Evolutionary conservation across 768 basidiomycete species (phyloP).

Genomic region (Multifurca ochricompacta): DNA sequence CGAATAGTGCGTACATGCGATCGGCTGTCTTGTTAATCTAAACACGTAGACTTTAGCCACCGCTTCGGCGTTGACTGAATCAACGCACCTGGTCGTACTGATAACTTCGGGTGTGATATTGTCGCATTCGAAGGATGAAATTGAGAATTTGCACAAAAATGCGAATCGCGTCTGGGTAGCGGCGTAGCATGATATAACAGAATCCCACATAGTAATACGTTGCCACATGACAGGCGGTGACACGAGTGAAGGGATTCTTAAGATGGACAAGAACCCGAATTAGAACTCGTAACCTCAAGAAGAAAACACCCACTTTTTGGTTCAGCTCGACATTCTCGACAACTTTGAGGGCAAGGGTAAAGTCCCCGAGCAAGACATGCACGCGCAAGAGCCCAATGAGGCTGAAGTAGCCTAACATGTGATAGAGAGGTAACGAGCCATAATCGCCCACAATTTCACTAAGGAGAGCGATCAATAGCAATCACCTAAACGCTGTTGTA

Average conservation of each 20-base stretch:
- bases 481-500: background rate
- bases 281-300: background rate
- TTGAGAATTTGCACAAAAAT: slow-evolving; percentile 89
- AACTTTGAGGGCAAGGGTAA: slow-evolving; percentile 87
- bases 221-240: slow-evolving; percentile 94
- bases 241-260: slow-evolving; percentile 80
- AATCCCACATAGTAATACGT: slow-evolving; percentile 95
- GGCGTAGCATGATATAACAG: slow-evolving; percentile 91
- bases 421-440: slow-evolving; percentile 81
- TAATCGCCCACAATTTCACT: slow-evolving; percentile 90
- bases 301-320: slow-evolving; percentile 51
- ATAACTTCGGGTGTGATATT: slow-evolving; percentile 93
- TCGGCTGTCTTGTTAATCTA: slow-evolving; percentile 97
- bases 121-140: slow-evolving; percentile 93
- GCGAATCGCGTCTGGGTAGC: slow-evolving; percentile 93
- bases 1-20: slow-evolving; percentile 94
- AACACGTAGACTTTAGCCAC: background rate
- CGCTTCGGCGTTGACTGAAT: background rate
- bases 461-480: slow-evolving; percentile 1
- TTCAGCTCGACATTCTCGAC: slow-evolving; percentile 92
- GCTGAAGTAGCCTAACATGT: slow-evolving; percentile 95
- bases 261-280: background rate
- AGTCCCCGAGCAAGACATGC: slow-evolving; percentile 93
- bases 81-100: slow-evolving; percentile 85
- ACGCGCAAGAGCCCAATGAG: slow-evolving; percentile 92